These are phyloP conservation scores for Baeospora myosura DNA, from an alignment of 1,284 basidiomycete genomes.

Conservation along the genomic window DNA sequence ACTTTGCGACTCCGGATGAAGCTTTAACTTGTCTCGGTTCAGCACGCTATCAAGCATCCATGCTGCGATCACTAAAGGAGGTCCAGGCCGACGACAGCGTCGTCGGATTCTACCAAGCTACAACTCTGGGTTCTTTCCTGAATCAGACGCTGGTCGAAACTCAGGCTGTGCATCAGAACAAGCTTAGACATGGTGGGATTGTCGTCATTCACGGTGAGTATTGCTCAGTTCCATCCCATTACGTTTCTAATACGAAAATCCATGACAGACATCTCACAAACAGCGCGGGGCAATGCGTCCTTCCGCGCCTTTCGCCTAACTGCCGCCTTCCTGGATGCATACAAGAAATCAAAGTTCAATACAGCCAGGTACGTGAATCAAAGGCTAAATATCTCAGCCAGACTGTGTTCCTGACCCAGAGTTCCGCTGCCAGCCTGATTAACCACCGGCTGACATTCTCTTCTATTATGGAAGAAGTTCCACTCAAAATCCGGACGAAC, in stretches of 20 bases:
- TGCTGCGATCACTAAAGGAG: conserved; percentile 84
- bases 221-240: conserved; percentile 5
- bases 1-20: conserved; percentile 6
- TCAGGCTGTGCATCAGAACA: conserved; percentile 77
- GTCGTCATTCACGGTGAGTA: conserved; percentile 81
- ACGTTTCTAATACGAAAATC: conserved; percentile 1
- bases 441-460: conserved; percentile 86
- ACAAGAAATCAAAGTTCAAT: conserved; percentile 85
- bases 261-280: conserved; percentile 58
- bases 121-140: conserved; percentile 86
- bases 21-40: conserved; percentile 9
- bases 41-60: conserved; percentile 80
- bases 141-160: conserved; percentile 86
- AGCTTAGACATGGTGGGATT: conserved; percentile 78
- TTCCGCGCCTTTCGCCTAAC: conserved; percentile 91
- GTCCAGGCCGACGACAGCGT: conserved; percentile 92
- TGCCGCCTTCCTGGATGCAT: conserved; percentile 77
- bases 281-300: conserved; percentile 79
- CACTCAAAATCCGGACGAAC: conserved; percentile 84
- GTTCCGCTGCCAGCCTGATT: conserved; percentile 53
- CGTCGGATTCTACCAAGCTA: conserved; percentile 95
- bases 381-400: too few relatives aligned
- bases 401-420: neutral
- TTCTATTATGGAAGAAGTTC: conserved; percentile 85
- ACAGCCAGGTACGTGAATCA: conserved; percentile 56